These are phyloP conservation scores for Starmerella scarabaei DNA, from an alignment of 805 yeast species.

Conservation along the genomic window DNA sequence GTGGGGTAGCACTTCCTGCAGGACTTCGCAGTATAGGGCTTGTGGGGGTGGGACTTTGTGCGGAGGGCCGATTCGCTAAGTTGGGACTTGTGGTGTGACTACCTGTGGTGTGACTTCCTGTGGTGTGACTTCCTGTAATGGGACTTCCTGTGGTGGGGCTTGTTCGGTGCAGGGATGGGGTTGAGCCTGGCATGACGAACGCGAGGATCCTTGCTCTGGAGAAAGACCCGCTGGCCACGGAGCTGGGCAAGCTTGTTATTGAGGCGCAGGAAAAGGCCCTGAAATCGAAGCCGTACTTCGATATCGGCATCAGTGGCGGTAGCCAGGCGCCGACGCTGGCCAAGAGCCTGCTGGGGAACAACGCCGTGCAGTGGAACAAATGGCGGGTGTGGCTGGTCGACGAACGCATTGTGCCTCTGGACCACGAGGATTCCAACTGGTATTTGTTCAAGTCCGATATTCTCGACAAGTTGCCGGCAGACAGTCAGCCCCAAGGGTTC, in stretches of 20 bases:
- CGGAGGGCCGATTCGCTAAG: too few species aligned
- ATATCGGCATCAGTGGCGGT: constrained; percentile 83
- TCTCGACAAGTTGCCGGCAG: constrained; percentile 31
- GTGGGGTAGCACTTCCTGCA: too few species aligned
- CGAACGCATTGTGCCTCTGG: constrained; percentile 76
- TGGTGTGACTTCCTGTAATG: too few species aligned
- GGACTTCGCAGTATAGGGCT: too few species aligned
- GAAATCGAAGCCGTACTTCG: constrained; percentile 35
- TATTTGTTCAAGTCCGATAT: constrained; percentile 61
- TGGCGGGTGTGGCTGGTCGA: constrained; percentile 70
- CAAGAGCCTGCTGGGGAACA: constrained; percentile 51
- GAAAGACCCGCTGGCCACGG: constrained; percentile 46
- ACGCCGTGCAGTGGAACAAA: constrained; percentile 25
- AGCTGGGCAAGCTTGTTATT: constrained; percentile 53
- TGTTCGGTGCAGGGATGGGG: too few species aligned
- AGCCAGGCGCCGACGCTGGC: constrained; percentile 62
- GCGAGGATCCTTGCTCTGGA: constrained; percentile 27
- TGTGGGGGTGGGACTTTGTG: too few species aligned
- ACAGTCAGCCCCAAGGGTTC: constrained; percentile 16
- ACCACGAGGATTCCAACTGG: constrained; percentile 73
- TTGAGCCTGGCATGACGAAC: constrained; percentile 3
- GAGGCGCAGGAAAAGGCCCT: constrained; percentile 51
- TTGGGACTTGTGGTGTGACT: too few species aligned
- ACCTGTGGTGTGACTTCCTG: too few species aligned
- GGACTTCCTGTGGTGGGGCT: too few species aligned